phyloP scores from a whole-genome alignment of 306 rosid species.

The Vigna angularis region DNA sequence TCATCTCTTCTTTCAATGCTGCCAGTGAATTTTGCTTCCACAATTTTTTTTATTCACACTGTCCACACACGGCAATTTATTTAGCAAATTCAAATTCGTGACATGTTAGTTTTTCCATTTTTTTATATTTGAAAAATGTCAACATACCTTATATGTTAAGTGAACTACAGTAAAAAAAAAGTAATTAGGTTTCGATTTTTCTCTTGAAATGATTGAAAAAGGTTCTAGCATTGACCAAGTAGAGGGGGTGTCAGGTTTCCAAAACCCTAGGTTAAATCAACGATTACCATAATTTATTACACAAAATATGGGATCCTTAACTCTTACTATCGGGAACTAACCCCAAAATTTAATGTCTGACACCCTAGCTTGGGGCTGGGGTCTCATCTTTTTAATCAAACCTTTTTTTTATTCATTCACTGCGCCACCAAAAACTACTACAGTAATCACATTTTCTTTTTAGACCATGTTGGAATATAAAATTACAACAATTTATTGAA shows the following conservation, averaged over 20 bases:
- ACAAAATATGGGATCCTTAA: conserved; percentile 43
- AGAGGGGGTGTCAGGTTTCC: conserved; percentile 42
- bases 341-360: conserved; percentile 50
- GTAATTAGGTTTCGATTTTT: background rate
- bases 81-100: no score
- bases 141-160: background rate
- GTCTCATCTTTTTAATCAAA: conserved; percentile 27
- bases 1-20: no score
- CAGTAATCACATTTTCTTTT: conserved; percentile 47
- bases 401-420: conserved; percentile 24
- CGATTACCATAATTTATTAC: conserved; percentile 36
- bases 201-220: conserved; percentile 31
- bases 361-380: conserved; percentile 41
- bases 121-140: background rate
- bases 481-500: no score
- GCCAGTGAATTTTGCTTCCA: no score
- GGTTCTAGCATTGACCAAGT: conserved; percentile 41
- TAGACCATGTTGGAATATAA: background rate
- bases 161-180: background rate
- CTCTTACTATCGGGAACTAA: conserved; percentile 49
- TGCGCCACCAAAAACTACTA: conserved; percentile 38
- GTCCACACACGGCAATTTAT: no score
- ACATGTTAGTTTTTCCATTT: no score
- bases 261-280: conserved; percentile 63
- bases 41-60: no score